Evolutionary conservation across 352 stramenopile genomes (phyloP).

Genomic region (Globisporangium takayamanum): DNA sequence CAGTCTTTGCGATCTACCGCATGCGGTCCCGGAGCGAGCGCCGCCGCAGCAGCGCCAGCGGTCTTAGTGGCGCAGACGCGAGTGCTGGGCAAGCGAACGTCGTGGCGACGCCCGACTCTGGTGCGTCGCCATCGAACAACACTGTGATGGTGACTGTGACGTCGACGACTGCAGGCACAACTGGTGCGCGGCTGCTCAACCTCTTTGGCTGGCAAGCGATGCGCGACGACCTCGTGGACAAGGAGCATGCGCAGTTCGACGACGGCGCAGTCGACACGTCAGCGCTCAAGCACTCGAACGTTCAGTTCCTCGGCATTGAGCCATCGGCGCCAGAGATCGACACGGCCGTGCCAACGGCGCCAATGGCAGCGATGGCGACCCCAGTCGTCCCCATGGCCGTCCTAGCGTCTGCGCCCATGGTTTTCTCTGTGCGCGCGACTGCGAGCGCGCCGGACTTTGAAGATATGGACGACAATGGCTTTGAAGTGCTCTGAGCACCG

Average conservation of each 20-base stretch:
- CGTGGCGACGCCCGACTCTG: slow-evolving; percentile 9
- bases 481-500: slow-evolving; percentile 3
- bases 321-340: slow-evolving; percentile 18
- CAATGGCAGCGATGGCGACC: slow-evolving; percentile 14
- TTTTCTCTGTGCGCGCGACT: slow-evolving; percentile 12
- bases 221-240: slow-evolving; percentile 33
- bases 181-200: slow-evolving; percentile 15
- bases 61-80: neutral
- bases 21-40: slow-evolving; percentile 30
- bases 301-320: slow-evolving; percentile 12
- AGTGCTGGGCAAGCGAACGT: neutral
- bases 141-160: slow-evolving; percentile 14
- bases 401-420: slow-evolving; percentile 8
- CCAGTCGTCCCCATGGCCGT: slow-evolving; percentile 4
- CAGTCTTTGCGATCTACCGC: slow-evolving; percentile 45
- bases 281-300: slow-evolving; percentile 10
- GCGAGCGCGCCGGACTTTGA: slow-evolving; percentile 16
- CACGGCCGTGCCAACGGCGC: slow-evolving; percentile 3
- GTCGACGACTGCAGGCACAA: slow-evolving; percentile 15
- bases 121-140: slow-evolving; percentile 6
- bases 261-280: slow-evolving; percentile 14
- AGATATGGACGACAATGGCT: slow-evolving; percentile 11
- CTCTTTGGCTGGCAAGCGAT: slow-evolving; percentile 43
- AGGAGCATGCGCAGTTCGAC: slow-evolving; percentile 37
- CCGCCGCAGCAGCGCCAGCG: neutral